Evolutionary conservation across 2,329 filamentous ascomycete genomes (phyloP), one percentile per base, ranked within the genome.

Genomic region (Byssothecium circinans): DNA sequence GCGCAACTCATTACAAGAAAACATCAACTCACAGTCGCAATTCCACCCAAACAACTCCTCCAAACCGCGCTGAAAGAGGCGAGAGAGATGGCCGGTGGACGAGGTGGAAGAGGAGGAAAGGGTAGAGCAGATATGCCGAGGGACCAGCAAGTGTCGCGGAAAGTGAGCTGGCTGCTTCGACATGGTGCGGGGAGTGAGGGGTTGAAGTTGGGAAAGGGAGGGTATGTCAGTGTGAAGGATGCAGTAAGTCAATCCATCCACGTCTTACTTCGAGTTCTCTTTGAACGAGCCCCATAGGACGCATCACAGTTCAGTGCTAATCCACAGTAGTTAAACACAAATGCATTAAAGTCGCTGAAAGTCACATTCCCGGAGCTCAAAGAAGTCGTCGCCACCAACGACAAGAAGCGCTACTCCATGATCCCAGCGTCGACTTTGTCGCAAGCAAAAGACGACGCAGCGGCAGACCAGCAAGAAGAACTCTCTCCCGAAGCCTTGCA

Each of bases 391-490:
- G 71, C 76, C 12, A 81, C 81, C 40, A 95, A 90, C 65, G 88
- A 92, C 64, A 99, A 99, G 75, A 88, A 96, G 71, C 88, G 94
- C 32, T 99, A 95, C 76, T 82, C 85, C 1, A 78, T 97, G 64
- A 85, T 90, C 43, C 81, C 81, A 37, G 80, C 70, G 7, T 56
- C 62, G 1, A 42, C 56, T 4, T 43, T 57, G 11, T 45, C 54
- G 14, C 30, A 58, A 1, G 18, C 43, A 1, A 33, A 41, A 20
- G 19, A 49, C 1, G 45, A 49, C 34, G 38, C 47, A 19, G 40
- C 40, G 17, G 19, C 53, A 8, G 44, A 48, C 37, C 49, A 53
- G 11, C 41, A 49, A 8, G 34, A 43, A 1, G 45, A 50, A 49
- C 18, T 25, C 5, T 15, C 10, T 8, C 19, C 50, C 8, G 54